phyloP scores from a whole-genome alignment of 441 rosid species.

The Eruca vesicaria region DNA sequence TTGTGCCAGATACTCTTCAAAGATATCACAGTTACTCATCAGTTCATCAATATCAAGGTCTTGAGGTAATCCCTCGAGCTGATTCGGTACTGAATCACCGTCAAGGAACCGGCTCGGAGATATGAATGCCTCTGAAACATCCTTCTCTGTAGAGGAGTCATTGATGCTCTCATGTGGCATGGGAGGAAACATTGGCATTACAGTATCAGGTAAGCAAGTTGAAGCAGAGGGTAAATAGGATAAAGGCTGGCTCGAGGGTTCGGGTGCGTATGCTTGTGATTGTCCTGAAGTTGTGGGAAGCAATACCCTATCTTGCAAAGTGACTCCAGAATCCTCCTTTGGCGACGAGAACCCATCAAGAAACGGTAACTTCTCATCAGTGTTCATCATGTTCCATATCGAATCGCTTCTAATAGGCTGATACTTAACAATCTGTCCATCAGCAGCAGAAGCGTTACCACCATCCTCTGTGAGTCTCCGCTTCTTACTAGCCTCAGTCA shows the following conservation, averaged over 20 bases:
- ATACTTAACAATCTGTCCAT: slow-evolving; percentile 87
- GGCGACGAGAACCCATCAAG: slow-evolving; percentile 45
- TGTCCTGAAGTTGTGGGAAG: slow-evolving; percentile 42
- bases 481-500: slow-evolving; percentile 68
- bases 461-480: slow-evolving; percentile 79
- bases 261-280: slow-evolving; percentile 34
- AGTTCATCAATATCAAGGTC: slow-evolving; percentile 70
- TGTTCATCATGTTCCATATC: slow-evolving; percentile 59
- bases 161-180: slow-evolving; percentile 42
- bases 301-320: slow-evolving; percentile 70
- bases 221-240: slow-evolving; percentile 17
- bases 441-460: slow-evolving; percentile 37
- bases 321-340: slow-evolving; percentile 48
- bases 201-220: slow-evolving; percentile 40
- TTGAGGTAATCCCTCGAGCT: slow-evolving; percentile 44
- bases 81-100: slow-evolving; percentile 42
- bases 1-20: slow-evolving; percentile 52
- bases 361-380: slow-evolving; percentile 36
- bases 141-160: slow-evolving; percentile 39
- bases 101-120: slow-evolving; percentile 50
- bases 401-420: slow-evolving; percentile 62
- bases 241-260: slow-evolving; percentile 37
- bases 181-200: slow-evolving; percentile 42
- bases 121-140: slow-evolving; percentile 36
- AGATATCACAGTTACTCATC: slow-evolving; percentile 48